These are phyloP conservation scores for Salvia rosmarinus DNA, from an alignment of 257 asterid genomes.

Conservation along the genomic window DNA sequence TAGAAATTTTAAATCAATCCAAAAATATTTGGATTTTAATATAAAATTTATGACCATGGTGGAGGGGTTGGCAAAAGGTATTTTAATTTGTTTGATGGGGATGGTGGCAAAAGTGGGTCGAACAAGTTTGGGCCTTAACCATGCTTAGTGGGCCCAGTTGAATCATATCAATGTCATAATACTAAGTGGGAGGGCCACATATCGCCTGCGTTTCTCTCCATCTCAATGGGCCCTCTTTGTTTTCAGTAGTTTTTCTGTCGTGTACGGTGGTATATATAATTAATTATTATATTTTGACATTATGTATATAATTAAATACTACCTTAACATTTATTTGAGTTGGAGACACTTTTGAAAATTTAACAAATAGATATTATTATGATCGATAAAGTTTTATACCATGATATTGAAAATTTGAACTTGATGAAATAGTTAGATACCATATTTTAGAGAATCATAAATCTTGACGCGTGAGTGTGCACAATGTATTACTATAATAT, in stretches of 20 bases:
- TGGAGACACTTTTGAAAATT: no score
- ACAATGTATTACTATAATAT: no score
- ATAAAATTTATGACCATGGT: slow-evolving; percentile 12
- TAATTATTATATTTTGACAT: no score
- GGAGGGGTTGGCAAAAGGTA: slow-evolving; percentile 14
- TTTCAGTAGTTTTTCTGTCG: slow-evolving; percentile 44
- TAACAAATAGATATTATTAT: no score
- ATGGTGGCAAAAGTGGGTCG: slow-evolving; percentile 51
- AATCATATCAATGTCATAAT: slow-evolving; percentile 45
- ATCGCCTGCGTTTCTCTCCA: slow-evolving; percentile 46
- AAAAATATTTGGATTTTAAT: slow-evolving; percentile 17
- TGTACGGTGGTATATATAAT: not conserved
- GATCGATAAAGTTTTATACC: no score
- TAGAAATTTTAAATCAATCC: not conserved
- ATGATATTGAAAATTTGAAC: no score
- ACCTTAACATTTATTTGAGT: no score
- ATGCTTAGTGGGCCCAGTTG: slow-evolving; percentile 58
- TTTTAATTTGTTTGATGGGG: slow-evolving; percentile 20
- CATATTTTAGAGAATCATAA: no score
- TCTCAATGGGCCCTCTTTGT: slow-evolving; percentile 42
- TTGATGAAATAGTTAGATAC: no score
- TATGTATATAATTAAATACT: no score
- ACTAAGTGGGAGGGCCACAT: slow-evolving; percentile 43
- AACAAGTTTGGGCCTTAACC: slow-evolving; percentile 51
- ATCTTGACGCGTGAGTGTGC: no score